Evolutionary conservation across 2,329 filamentous ascomycete species (phyloP), one percentile per base, ranked within the genome.

Genomic region (Teratosphaeriaceae sp.): DNA sequence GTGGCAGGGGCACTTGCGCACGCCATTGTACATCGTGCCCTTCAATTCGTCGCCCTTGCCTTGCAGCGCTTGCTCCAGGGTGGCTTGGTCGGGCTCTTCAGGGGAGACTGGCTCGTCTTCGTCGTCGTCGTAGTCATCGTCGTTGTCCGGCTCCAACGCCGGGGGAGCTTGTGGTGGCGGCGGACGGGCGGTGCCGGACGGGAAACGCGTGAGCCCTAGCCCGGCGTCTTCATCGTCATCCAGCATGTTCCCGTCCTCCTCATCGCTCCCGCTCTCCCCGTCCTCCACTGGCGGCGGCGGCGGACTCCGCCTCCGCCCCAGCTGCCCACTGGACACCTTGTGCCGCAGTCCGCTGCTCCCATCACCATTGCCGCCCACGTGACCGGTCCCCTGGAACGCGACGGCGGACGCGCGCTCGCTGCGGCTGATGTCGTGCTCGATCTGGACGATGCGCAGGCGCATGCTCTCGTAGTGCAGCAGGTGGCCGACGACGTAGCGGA

Each of bases 401-500:
- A 55, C 43, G 7, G 49, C 38, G 22, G 37, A 33, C 2, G 54
- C 49, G 38, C 52, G 52, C 27, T 53, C 40, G 12, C 40, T 45
- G 16, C 49, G 52, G 33, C 52, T 50, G 23, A 60, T 53, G 37
- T 57, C 53, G 46, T 61, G 59, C 42, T 64, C 61, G 27, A 64
- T 62, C 36, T 62, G 55, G 29, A 62, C 57, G n/a, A 64, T 60
- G 19, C 58, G 57, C 2, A 63, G 48, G 16, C 58, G 57, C 3
- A 64, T 45, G 6, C 53, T 50, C 42, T 64, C 59, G 42, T 63
- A 61, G 48, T 58, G 55, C 53, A 61, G 57, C 8, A 63, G 52
- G 38, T 64, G 61, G 39, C 61, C 61, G 37, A 64, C 58, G 16
- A 64, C 52, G 38, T 59, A 62, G 26, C 61, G 53, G n/a, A 61